phyloP scores from a whole-genome alignment of 2,329 filamentous ascomycete genomes.

The Aspergillus sojae region DNA sequence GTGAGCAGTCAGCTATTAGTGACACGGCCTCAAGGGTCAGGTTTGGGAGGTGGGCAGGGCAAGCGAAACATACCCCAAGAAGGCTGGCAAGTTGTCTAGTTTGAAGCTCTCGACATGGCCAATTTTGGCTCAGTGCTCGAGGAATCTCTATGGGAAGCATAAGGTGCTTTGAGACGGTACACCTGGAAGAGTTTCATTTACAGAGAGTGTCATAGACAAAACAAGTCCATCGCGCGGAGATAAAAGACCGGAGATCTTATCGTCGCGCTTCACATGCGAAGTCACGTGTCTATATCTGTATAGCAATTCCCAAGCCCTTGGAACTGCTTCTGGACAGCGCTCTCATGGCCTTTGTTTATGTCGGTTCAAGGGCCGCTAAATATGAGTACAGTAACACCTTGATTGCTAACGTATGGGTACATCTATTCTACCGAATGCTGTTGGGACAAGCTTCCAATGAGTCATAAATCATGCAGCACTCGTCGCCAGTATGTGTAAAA shows the following conservation, averaged over 20 bases:
- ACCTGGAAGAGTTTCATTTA: not conserved
- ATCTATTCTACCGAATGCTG: conserved; percentile 37
- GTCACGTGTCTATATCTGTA: conserved; percentile 9
- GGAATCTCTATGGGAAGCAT: conserved; percentile 39
- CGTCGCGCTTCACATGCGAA: conserved; percentile 9
- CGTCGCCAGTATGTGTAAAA: conserved; percentile 18
- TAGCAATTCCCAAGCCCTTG: not conserved
- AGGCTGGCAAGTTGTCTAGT: conserved; percentile 43
- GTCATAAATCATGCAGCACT: conserved; percentile 18
- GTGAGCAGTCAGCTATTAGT: not conserved
- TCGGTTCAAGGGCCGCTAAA: not conserved
- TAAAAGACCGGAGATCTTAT: conserved; percentile 9
- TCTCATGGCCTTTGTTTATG: not conserved
- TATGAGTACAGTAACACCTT: conserved; percentile 10
- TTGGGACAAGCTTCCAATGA: conserved; percentile 20
- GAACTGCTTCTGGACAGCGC: not conserved
- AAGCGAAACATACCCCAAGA: conserved; percentile 38
- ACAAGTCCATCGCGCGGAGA: not conserved
- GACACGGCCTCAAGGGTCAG: not conserved
- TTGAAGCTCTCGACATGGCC: conserved; percentile 49
- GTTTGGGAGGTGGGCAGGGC: conserved; percentile 17
- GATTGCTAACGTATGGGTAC: conserved; percentile 34
- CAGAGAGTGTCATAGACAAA: not conserved
- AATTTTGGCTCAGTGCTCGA: conserved; percentile 41
- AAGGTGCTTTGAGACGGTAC: not conserved